These are phyloP conservation scores for Penicillium maclennaniae DNA, from an alignment of 495 filamentous ascomycete genomes.

Conservation along the genomic window DNA sequence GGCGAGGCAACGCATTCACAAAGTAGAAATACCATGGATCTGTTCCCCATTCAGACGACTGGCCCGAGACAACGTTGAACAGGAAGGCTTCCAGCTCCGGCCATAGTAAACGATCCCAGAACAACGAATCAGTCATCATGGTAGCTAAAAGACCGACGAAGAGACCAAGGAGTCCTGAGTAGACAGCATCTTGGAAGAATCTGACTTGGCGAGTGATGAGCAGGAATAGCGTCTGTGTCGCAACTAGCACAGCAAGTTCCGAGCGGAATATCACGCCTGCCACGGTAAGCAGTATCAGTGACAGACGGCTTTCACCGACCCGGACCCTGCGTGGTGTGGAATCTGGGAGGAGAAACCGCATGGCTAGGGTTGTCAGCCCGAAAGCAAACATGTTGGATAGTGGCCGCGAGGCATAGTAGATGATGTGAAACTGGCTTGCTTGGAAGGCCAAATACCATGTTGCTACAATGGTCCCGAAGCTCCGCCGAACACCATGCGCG, in stretches of 20 bases:
- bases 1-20: conserved; percentile 70
- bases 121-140: conserved; percentile 77
- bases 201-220: conserved; percentile 53
- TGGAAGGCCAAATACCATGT: conserved; percentile 84
- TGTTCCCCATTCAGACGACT: conserved; percentile 82
- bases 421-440: conserved; percentile 83
- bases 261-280: conserved; percentile 86
- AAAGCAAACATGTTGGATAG: conserved; percentile 98
- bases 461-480: conserved; percentile 66
- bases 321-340: conserved; percentile 35
- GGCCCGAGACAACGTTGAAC: conserved; percentile 73
- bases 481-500: conserved; percentile 55
- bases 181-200: conserved; percentile 54
- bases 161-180: conserved; percentile 64
- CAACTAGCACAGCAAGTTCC: conserved; percentile 80
- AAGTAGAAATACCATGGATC: conserved; percentile 86
- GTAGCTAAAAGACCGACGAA: conserved; percentile 59
- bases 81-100: conserved; percentile 86
- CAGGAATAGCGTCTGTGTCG: conserved; percentile 42
- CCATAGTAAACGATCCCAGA: conserved; percentile 85
- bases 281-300: conserved; percentile 72
- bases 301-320: conserved; percentile 20
- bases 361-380: conserved; percentile 67
- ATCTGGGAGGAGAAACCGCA: conserved; percentile 64
- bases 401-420: conserved; percentile 90